Conservation (phyloP, 257 asterid genomes). For the Nicotiana noctiflora region DNA sequence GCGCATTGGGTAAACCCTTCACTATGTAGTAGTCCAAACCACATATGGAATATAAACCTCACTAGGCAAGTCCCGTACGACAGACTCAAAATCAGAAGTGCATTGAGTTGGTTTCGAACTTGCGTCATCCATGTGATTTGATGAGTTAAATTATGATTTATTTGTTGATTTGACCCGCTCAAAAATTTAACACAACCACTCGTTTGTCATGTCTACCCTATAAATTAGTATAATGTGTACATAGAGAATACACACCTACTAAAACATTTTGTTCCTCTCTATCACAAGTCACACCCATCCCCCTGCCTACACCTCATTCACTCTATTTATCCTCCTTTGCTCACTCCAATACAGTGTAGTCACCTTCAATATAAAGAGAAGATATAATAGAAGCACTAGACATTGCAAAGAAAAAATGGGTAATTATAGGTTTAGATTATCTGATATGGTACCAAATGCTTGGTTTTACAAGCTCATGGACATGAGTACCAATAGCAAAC, state of each 20-base stretch:
- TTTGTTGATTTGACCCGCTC: neutral
- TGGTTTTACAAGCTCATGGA: constrained; percentile 71
- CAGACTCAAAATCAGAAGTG: too few species aligned
- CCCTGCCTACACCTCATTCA: neutral
- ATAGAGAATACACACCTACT: neutral
- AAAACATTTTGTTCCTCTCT: neutral
- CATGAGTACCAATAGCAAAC: constrained; percentile 19
- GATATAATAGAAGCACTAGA: too few species aligned
- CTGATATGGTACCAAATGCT: constrained; percentile 68
- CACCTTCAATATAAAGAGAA: neutral
- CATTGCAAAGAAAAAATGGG: constrained; percentile 33
- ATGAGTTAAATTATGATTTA: neutral
- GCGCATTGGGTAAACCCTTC: too few species aligned
- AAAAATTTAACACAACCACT: too few species aligned
- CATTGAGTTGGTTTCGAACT: too few species aligned
- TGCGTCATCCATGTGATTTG: too few species aligned
- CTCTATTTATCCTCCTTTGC: neutral
- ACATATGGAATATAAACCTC: too few species aligned
- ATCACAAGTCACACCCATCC: neutral
- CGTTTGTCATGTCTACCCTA: neutral
- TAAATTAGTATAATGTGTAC: neutral
- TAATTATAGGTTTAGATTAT: constrained; percentile 53
- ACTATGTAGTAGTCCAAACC: too few species aligned
- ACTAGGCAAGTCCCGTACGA: too few species aligned
- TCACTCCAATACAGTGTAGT: neutral